These are phyloP conservation scores for Rhodomyrtus tomentosa DNA, from an alignment of 345 rosid species.

Conservation along the genomic window DNA sequence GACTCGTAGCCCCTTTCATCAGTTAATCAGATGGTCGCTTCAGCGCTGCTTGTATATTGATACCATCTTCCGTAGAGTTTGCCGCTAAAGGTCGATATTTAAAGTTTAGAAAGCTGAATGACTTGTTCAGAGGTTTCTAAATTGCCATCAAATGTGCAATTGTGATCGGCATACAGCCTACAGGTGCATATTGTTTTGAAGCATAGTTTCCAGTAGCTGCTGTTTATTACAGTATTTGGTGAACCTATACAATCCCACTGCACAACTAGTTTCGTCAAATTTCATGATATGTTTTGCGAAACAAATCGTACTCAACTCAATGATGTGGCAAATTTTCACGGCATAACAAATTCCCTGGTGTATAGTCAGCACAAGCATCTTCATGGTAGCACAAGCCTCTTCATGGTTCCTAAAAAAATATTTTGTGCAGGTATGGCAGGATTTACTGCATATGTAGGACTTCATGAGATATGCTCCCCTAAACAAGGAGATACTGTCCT, in stretches of 20 bases:
- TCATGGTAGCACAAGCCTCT: not conserved
- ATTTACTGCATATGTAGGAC: constrained; percentile 1
- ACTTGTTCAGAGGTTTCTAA: not conserved
- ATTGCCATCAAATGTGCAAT: not conserved
- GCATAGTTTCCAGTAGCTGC: not conserved
- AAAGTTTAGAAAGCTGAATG: not conserved
- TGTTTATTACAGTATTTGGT: not conserved
- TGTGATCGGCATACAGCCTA: not conserved
- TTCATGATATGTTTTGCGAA: not conserved
- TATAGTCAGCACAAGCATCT: not conserved
- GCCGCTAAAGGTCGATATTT: not conserved
- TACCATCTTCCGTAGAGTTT: not conserved
- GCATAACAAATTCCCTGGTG: not conserved
- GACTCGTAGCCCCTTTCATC: not conserved
- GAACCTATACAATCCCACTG: not conserved
- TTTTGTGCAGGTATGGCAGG: not conserved
- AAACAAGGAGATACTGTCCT: not conserved
- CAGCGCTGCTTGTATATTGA: not conserved
- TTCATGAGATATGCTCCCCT: not conserved
- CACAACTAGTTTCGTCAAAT: not conserved
- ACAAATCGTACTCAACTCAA: not conserved
- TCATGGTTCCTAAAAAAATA: not conserved
- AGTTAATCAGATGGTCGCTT: not conserved
- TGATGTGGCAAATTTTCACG: not conserved
- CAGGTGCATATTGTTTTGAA: not conserved